A percentile compares a stretch with the other conserved stretches of the same genome.
Evolutionary conservation across 1,284 basidiomycete species (phyloP).

Genomic region (Sporisorium scitamineum): DNA sequence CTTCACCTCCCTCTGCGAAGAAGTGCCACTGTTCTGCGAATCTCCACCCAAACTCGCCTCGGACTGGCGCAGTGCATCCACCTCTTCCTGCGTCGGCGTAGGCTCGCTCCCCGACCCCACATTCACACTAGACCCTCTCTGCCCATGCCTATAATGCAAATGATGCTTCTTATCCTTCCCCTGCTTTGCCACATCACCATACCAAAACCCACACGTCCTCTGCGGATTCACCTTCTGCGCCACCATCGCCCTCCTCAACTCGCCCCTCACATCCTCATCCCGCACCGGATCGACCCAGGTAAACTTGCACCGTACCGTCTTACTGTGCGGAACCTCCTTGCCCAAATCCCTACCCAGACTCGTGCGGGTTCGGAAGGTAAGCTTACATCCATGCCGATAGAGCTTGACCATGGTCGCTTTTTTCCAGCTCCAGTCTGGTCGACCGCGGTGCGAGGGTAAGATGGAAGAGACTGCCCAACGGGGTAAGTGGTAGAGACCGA

Average conservation of each 20-base stretch:
- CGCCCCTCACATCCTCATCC: conserved; percentile 53
- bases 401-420: conserved; percentile 60
- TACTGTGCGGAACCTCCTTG: conserved; percentile 57
- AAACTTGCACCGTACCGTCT: conserved; percentile 59
- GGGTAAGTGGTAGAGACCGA: conserved; percentile 56
- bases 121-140: background rate
- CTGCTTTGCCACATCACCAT: conserved; percentile 40
- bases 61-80: conserved; percentile 3
- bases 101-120: background rate
- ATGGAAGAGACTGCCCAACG: conserved; percentile 50
- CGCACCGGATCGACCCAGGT: conserved; percentile 54
- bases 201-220: conserved; percentile 63
- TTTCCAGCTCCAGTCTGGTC: conserved; percentile 62
- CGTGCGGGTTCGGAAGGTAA: conserved; percentile 62
- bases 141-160: background rate
- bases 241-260: conserved; percentile 55
- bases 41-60: conserved; percentile 8
- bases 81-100: conserved; percentile 8
- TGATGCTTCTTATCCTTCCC: background rate
- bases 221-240: conserved; percentile 44
- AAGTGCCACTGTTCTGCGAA: conserved; percentile 1
- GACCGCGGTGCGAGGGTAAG: conserved; percentile 41
- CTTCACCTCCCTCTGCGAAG: background rate
- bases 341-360: conserved; percentile 51
- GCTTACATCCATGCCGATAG: conserved; percentile 53